phyloP scores from a whole-genome alignment of 192 early-diverging fungal species.

The Backusella liffmaniae region DNA sequence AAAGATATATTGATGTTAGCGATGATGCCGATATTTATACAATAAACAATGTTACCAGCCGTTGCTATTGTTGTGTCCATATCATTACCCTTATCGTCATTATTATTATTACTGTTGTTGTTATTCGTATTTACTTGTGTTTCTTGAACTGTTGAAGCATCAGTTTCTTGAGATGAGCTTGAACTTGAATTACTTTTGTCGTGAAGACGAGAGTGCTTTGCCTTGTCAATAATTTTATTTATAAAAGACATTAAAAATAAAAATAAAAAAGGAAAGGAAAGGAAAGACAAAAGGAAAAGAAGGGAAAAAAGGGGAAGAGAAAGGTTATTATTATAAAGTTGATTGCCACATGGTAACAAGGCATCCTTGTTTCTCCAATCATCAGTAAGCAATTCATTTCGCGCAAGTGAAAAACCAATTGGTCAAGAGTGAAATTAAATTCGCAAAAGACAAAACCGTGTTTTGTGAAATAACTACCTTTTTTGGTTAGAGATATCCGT shows the following conservation, averaged over 20 bases:
- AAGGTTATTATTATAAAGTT: not conserved
- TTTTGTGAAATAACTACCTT: too few species aligned
- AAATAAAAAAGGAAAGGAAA: not conserved
- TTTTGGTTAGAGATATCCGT: too few species aligned
- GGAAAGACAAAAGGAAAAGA: not conserved
- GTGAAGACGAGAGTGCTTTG: slow-evolving; percentile 22
- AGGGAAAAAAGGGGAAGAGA: slow-evolving; percentile 6
- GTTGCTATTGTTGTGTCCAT: not conserved
- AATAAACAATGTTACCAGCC: not conserved
- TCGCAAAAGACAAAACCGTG: too few species aligned
- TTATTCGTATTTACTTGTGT: not conserved
- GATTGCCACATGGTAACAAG: not conserved
- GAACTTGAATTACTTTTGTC: not conserved
- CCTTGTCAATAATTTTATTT: slow-evolving; percentile 37
- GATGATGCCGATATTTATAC: not conserved
- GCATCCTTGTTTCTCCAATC: not conserved
- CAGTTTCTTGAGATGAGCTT: not conserved
- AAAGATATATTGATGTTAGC: not conserved
- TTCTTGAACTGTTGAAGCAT: not conserved
- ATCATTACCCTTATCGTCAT: slow-evolving; percentile 12
- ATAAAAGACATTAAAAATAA: slow-evolving; percentile 30
- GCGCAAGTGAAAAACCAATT: too few species aligned
- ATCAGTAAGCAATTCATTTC: too few species aligned
- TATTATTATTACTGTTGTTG: not conserved
- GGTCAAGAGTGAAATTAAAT: too few species aligned